Base-by-base conservation (phyloP, 768 basidiomycete genomes). In the Russula vinacea region DNA sequence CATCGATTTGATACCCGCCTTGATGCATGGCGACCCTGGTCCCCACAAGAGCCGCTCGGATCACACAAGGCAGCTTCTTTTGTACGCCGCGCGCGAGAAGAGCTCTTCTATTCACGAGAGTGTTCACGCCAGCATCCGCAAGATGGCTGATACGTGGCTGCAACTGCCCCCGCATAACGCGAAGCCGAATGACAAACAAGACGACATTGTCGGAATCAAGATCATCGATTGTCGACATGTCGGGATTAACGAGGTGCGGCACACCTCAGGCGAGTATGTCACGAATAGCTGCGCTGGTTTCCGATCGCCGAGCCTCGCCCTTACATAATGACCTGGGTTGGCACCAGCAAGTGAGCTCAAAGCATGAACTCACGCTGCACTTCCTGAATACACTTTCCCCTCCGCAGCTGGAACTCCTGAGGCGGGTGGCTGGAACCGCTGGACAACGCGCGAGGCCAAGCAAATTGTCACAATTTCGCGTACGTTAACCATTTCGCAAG, bases 61-160 rank as follows among this genome's bases (percentile, higher is more conserved):
- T 92, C 45, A 94, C 86, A 0, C 93, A 95, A 69, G 93, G 92
- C 60, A 89, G 88, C 1, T 94, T 92, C 78, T 95, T 94, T 77
- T 83, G 85, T 73, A 73, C 2, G 29, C 89, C 42, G 94, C 94
- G 0, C 80, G 81, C 29, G 81, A 90, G 69, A 90, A 93, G 72
- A 89, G 89, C 79, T 93, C 45, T 81, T 94, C 74, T 82, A 39
- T 85, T 87, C 64, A 81, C 83, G 45, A 82, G 89, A 65, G 84
- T 95, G 32, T 29, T 2, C 94, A 95, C 71, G 94, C 87, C 10
- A 92, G 94, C 5, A 88, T 95, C 65, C 79, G 89, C 75, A 90
- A 90, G 70, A 77, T 94, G 50, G 74, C 69, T 26, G 85, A n/a
- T 84, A 62, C 66, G 79, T 74, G 45, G 40, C 17, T 19, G 17